Evolutionary conservation across 208 protist species (phyloP).

Genomic region (Leptomonas seymouri): DNA sequence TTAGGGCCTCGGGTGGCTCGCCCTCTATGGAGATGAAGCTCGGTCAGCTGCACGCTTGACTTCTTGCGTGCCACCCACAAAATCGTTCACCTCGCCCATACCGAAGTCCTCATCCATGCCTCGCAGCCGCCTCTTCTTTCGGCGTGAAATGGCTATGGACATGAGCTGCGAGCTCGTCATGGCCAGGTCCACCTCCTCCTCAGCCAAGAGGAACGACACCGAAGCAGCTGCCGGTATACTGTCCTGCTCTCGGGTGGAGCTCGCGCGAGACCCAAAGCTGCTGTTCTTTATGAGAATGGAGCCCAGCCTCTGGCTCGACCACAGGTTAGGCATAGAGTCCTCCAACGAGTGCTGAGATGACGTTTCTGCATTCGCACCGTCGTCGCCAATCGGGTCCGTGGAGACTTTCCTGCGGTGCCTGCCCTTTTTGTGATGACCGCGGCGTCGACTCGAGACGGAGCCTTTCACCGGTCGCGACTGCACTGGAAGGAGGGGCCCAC

Average conservation of each 20-base stretch:
- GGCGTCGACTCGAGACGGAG: too few species aligned
- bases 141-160: slow-evolving; percentile 19
- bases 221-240: slow-evolving; percentile 3
- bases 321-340: slow-evolving; percentile 2
- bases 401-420: too few species aligned
- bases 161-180: slow-evolving; percentile 25
- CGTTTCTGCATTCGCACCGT: too few species aligned
- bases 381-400: not conserved
- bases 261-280: slow-evolving; percentile 21
- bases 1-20: not conserved
- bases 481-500: too few species aligned
- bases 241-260: slow-evolving; percentile 5
- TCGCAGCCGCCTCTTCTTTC: slow-evolving; percentile 2
- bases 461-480: too few species aligned
- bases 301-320: not conserved
- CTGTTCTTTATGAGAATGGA: slow-evolving; percentile 24
- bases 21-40: not conserved
- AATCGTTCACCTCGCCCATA: slow-evolving; percentile 4
- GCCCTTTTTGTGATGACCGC: too few species aligned
- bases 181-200: slow-evolving; percentile 24
- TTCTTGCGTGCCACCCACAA: not conserved
- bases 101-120: slow-evolving; percentile 11
- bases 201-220: slow-evolving; percentile 24
- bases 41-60: not conserved
- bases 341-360: not conserved